Conservation (phyloP, 768 basidiomycete genomes). For the Kwoniella pini region DNA sequence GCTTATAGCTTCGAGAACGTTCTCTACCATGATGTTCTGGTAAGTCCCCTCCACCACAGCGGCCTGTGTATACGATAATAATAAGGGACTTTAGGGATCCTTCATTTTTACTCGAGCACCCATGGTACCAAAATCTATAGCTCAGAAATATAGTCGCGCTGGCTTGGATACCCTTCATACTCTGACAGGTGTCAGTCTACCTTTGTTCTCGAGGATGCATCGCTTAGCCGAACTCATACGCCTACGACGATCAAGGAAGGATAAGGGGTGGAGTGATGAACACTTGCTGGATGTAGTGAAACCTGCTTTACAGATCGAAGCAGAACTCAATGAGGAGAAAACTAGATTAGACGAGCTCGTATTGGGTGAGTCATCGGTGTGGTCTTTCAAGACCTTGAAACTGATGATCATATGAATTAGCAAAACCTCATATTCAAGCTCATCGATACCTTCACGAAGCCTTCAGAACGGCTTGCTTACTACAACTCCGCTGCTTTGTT, state of each 20-base stretch:
- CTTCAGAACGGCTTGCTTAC: constrained; percentile 34
- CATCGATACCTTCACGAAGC: constrained; percentile 48
- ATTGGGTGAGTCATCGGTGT: constrained; percentile 27
- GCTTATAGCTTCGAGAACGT: constrained; percentile 40
- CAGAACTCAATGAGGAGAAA: constrained; percentile 30
- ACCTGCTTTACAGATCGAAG: constrained; percentile 28
- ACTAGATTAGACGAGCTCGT: constrained; percentile 29
- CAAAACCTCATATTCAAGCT: constrained; percentile 30
- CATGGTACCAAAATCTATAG: constrained; percentile 14
- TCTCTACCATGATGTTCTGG: constrained; percentile 39
- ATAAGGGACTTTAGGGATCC: constrained; percentile 21
- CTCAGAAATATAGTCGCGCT: constrained; percentile 18
- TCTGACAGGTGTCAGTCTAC: constrained; percentile 37
- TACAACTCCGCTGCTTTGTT: constrained; percentile 31
- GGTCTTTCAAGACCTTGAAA: no score
- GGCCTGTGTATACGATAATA: background rate
- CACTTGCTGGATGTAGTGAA: constrained; percentile 30
- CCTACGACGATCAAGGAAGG: constrained; percentile 14
- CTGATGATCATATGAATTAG: constrained; percentile 6
- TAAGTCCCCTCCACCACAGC: constrained; percentile 6
- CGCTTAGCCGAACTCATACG: constrained; percentile 31
- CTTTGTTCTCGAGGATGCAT: constrained; percentile 34
- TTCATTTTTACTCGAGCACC: constrained; percentile 26
- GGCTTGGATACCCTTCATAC: constrained; percentile 28
- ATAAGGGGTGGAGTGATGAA: constrained; percentile 34